Base-by-base conservation (phyloP, 441 rosid species). In the Erodium texanum region DNA sequence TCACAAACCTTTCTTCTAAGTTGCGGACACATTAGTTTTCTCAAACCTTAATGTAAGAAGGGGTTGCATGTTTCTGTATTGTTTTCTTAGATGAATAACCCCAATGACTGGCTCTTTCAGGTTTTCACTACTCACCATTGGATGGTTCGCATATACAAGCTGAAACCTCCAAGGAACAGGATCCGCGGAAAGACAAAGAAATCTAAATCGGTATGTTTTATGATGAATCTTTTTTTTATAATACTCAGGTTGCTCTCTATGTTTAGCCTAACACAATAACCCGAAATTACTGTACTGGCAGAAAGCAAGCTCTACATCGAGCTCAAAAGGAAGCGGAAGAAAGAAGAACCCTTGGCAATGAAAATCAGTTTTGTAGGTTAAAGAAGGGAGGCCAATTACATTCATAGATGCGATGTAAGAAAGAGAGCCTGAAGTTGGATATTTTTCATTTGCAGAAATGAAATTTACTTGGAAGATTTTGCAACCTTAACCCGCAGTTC, bases 71-170 rank as follows among this genome's bases (percentile, higher is more conserved):
- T 5, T 38, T 41, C 16, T 2, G 2, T 15, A 12, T 45, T 45
- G 1, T 12, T 3, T 45, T 10, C 4, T 12, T 43, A 11, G 43
- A 45, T 12, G 16, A 45, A 14, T 7, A 54, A 54, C 11, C 10
- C 23, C 23, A 16, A 16, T 18, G 1, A 18, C 20, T 54, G 12
- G 16, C 8, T 2, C 1, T 54, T 62, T 74, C 71, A 95, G 99
- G 99, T 84, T 64, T 95, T 90, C 85, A 92, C 99, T 66, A 95
- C 98, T 71, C 98, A 92, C 79, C 99, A 95, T 64, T 95, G 99
- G 99, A 95, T 92, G 99, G 99, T 95, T 64, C 91, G 98, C 78
- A 72, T 95, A 66, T 95, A 92, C 86, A 92, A 95, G 77, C 77
- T 92, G 80, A 95, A 90, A 70, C 88, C 89, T 65, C 85, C 73